Base-by-base conservation (phyloP, 176 grass and related monocot species). In the Avena insularis region DNA sequence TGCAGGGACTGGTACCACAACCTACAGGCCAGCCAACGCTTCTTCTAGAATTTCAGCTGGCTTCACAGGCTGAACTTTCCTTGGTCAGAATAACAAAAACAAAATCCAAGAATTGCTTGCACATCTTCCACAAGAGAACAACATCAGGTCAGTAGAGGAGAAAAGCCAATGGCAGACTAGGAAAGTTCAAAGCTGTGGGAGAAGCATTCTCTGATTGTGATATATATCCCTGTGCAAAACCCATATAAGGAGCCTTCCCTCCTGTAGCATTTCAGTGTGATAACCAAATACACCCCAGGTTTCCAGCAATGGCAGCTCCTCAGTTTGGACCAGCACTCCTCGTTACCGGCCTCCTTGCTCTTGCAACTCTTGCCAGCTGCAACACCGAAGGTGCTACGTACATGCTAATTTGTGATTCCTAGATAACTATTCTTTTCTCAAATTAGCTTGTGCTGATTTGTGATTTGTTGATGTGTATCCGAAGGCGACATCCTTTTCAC, bases 401-500 rank as follows among this genome's bases (percentile, higher is more conserved):
- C 8, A n/a, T 79, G 19, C 21, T 60, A 9, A 8, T 4, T 35
- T 75, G 8, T 9, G 6, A 17, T 29, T 29, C 10, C 27, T 12
- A 19, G 43, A 46, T 67, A 19, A 45, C 35, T 19, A 5, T 5
- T 21, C 1, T 51, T 79, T 77, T 40, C 20, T 73, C 12, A 86
- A 27, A 79, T 13, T 43, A 40, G 15, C 29, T 4, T 49, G 49
- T 82, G 80, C 64, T 82, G 31, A 82, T 9, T 70, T 25, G 12
- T 1, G 5, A 76, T 69, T 20, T 65, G 11, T 31, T 83, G 53
- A 53, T 2, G 63, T 3, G 57, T 43, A 43, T 43, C 36, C 62
- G 58, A 48, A 92, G 91, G 91, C 65, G 91, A 92, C 72, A 89
- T 89, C 31, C 85, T 92, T 54, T 77, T 85, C 46, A 14, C 27